phyloP scores from a whole-genome alignment of 495 filamentous ascomycete species.

The Lichina pygmaea region DNA sequence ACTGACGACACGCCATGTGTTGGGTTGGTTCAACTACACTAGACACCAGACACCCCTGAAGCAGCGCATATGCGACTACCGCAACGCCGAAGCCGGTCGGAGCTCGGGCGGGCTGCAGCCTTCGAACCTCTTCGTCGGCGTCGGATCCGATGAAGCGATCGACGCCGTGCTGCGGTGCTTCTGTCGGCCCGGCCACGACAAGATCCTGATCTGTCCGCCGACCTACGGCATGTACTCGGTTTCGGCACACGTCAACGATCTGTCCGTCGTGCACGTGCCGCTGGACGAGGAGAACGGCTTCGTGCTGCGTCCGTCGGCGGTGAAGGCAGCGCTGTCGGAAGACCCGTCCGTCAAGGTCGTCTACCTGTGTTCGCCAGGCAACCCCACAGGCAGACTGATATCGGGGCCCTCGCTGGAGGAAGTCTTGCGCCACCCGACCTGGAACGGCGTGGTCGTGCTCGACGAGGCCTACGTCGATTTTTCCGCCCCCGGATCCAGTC shows the following conservation, averaged over 20 bases:
- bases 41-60: conserved; percentile 73
- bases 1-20: no score
- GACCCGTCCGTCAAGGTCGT: conserved; percentile 55
- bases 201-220: conserved; percentile 79
- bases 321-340: conserved; percentile 32
- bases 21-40: neutral
- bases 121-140: conserved; percentile 74
- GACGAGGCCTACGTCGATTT: conserved; percentile 98
- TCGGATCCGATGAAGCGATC: conserved; percentile 89
- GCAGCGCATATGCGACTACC: conserved; percentile 58
- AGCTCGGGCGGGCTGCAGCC: conserved; percentile 39
- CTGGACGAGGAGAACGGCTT: conserved; percentile 36
- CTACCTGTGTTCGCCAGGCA: conserved; percentile 84
- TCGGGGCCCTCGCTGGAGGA: conserved; percentile 44
- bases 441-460: conserved; percentile 82
- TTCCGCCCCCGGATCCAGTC: conserved; percentile 43
- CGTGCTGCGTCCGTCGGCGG: conserved; percentile 36
- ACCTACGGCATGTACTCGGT: conserved; percentile 98
- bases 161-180: conserved; percentile 82
- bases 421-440: conserved; percentile 64
- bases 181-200: conserved; percentile 64
- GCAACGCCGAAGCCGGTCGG: conserved; percentile 66
- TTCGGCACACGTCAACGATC: conserved; percentile 77
- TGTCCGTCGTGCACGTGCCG: conserved; percentile 61
- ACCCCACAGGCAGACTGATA: conserved; percentile 63